Evolutionary conservation across 164 flowering plant genomes (phyloP), one percentile per base, ranked within the genome.

Genomic region (Nymphaea thermarum): DNA sequence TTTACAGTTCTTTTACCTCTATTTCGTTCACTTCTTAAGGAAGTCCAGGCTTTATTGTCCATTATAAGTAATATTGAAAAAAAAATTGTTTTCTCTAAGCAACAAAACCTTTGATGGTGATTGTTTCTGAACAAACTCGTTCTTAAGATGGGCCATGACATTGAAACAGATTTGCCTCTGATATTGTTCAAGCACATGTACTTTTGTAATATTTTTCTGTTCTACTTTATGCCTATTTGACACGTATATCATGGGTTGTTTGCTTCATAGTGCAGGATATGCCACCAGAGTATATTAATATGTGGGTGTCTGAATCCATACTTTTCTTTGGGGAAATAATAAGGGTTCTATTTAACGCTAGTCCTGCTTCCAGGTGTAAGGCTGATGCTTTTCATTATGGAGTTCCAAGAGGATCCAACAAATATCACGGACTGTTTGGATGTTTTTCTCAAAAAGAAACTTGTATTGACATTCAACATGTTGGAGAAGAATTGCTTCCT

Each of bases 281-380:
- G 99, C 84, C 90, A 53, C 98, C 99, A 18, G 95, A 94, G 60
- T 86, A 94, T 77, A 87, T 94, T 43, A 86, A 83, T 63, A 87
- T 94, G 96, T 88, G 85, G 67, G 86, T 94, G 67, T 97, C 96
- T 53, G 98, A 91, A 70, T 88, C 97, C 43, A 77, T 94, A 78
- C 88, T 90, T 67, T 94, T 94, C 82, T 85, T 96, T 75, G 98
- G 98, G 67, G 91, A 94, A 82, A 98, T 98, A 68, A 77, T 91
- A 63, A 83, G 93, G 78, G 95, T 94, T 68, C 85, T 94, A 45
- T 84, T 96, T 60, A 94, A 91, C 75, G 98, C 97, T 74, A 90
- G 93, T 74, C 80, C 83, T 71, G 78, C 85, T 71, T 86, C 86
- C 72, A 77, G 68, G 65, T 78, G 63, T 76, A 80, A 81, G 76